Evolutionary conservation across 306 rosid genomes (phyloP), one percentile per base, ranked within the genome.

Genomic region (Corylus heterophylla): DNA sequence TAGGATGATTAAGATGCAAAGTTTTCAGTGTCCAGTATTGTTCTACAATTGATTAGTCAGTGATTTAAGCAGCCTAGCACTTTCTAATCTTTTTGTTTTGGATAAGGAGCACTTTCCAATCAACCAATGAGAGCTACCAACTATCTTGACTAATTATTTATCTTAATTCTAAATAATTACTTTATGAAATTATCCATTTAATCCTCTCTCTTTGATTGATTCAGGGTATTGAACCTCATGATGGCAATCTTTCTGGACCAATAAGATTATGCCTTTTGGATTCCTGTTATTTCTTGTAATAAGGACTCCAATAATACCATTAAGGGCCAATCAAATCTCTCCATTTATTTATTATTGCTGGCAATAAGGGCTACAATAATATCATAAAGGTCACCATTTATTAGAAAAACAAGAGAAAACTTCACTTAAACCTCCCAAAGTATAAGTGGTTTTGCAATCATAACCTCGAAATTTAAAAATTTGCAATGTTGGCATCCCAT

Each of bases 1-100:
- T 75, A 62, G 12, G 52, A 71, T 18, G 63, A 83, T 69, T 55
- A 58, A 25, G 52, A 72, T 73, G 29, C 79, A 81, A 58, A 49
- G 22, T 72, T 75, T 78, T 68, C 59, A 54, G 45, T 13, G 49
- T 47, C 35, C 68, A 70, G 74, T 56, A 37, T 42, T 45, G 50
- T 55, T 47, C 35, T 49, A 11, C 27, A 14, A 64, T 22, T 64
- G 48, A 35, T 39, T 7, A 64, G 9, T 29, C 48, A 14, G 48
- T 17, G 25, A 37, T 25, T 31, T 37, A 64, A n/a, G 52, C 44
- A 71, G 31, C 17, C 7, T 42, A 42, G 45, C 45, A 42, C 45
- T 42, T 42, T 42, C 45, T 8, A 42, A 42, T 45, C 47, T 44
- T n/a, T 29, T 11, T 16, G 16, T 69, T 77, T 42, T 2, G 72